Evolutionary conservation across 257 asterid genomes (phyloP), one percentile per base, ranked within the genome.

Genomic region (Plectranthus barbatus): DNA sequence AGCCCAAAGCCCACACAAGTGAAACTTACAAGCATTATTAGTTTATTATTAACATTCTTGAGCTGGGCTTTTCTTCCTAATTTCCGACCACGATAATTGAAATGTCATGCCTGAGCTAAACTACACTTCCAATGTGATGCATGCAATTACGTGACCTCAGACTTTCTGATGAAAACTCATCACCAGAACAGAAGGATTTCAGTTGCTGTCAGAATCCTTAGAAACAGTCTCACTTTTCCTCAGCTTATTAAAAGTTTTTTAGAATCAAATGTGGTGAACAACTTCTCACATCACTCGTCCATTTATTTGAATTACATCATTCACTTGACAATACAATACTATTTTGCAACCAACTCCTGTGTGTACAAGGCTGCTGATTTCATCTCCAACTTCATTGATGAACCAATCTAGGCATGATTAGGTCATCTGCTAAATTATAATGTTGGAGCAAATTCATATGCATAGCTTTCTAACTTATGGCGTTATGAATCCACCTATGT

Each of bases 331-430:
- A 15, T 71, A 17, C 1, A 40, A 8, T 49, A 48, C 12, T 26
- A 18, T 18, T 57, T 49, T 23, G n/a, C 51, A 65, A 65, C 17
- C 9, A 41, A 15, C 44, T 39, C 17, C 46, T 39, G 15, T 10
- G 53, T 13, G 41, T 11, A 46, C 21, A 47, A 47, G 42, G 45
- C 29, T 48, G 24, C 40, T 18, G 37, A 37, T 36, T 52, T 40
- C 53, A n/a, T 29, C 45, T 21, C 33, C 34, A 33, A 9, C 41
- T 57, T 46, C 33, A 57, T 23, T 46, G 48, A 36, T 42, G 4
- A 44, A 59, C 62, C 51, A 48, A 56, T n/a, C 47, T n/a, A 60
- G 31, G 55, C 52, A 60, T 47, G 15, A 51, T 46, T 7, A 34
- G 23, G 20, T 36, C 13, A 39, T 1, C 31, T 5, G 2, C 31